Evolutionary conservation across 1,284 basidiomycete genomes (phyloP).

Genomic region (Porogramme epimiltina): DNA sequence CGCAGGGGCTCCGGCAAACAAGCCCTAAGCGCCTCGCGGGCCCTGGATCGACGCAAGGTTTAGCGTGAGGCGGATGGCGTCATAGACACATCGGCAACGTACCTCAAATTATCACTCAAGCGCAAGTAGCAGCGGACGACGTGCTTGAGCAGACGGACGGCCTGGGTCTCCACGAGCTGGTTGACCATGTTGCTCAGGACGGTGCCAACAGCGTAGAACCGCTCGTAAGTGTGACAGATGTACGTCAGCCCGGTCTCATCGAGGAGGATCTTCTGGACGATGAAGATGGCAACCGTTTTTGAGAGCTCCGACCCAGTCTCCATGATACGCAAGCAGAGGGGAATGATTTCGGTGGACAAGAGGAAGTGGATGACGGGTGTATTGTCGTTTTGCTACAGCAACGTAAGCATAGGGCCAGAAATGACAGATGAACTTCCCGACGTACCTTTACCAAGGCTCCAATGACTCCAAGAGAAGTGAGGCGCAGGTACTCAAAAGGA

Average conservation of each 20-base stretch:
- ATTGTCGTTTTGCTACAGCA: conserved; percentile 92
- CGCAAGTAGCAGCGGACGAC: conserved; percentile 97
- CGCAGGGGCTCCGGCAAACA: conserved; percentile 97
- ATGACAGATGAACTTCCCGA: conserved; percentile 1
- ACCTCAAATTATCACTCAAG: conserved; percentile 95
- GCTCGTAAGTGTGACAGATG: conserved; percentile 99
- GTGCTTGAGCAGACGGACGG: conserved; percentile 95
- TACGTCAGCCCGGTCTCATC: conserved; percentile 98
- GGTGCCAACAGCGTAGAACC: conserved; percentile 98
- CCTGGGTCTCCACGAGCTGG: conserved; percentile 95
- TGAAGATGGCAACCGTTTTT: conserved; percentile 99
- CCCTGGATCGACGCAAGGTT: conserved; percentile 49
- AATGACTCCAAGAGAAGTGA: conserved; percentile 98
- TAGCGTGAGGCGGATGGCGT: background rate
- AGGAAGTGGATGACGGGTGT: conserved; percentile 99
- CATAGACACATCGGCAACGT: conserved; percentile 29
- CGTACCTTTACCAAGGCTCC: conserved; percentile 94
- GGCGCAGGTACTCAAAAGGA: conserved; percentile 97
- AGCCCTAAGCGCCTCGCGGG: conserved; percentile 92
- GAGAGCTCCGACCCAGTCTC: conserved; percentile 99
- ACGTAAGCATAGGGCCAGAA: conserved; percentile 5
- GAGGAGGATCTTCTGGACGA: conserved; percentile 98
- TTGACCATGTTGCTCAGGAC: conserved; percentile 99
- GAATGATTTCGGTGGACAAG: conserved; percentile 99
- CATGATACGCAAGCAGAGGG: conserved; percentile 99